Evolutionary conservation across 768 basidiomycete species (phyloP).

Genomic region (Lactifluus rugatus): DNA sequence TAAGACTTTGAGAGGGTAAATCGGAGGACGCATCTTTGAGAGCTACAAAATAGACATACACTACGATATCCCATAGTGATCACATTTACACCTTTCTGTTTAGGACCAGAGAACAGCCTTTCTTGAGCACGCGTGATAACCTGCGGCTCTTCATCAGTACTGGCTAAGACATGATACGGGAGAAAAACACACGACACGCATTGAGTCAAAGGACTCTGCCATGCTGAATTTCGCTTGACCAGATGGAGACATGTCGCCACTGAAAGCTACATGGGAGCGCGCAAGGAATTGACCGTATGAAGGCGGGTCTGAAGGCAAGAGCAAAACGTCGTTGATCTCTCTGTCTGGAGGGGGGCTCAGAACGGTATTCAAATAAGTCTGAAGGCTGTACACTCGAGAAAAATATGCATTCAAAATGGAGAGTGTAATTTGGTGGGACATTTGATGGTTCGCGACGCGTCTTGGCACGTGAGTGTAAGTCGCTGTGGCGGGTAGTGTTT

Average conservation of each 20-base stretch:
- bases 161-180: not conserved
- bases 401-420: conserved; percentile 16
- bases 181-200: conserved; percentile 3
- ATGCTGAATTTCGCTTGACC: not conserved
- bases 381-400: conserved; percentile 5
- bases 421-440: conserved; percentile 14
- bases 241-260: not conserved
- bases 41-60: conserved; percentile 29
- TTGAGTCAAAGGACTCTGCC: conserved; percentile 12
- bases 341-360: not conserved
- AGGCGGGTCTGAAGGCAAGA: conserved; percentile 4
- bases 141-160: conserved; percentile 30
- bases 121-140: conserved; percentile 54
- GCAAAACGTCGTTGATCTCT: conserved; percentile 1
- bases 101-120: conserved; percentile 35
- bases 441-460: not conserved
- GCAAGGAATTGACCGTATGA: conserved; percentile 4
- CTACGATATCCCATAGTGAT: conserved; percentile 58
- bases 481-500: too few relatives aligned
- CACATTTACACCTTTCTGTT: conserved; percentile 39
- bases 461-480: not conserved
- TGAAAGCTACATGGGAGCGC: conserved; percentile 7
- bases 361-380: conserved; percentile 1
- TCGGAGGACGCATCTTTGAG: not conserved
- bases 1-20: conserved; percentile 2